Base-by-base conservation (phyloP, 345 rosid genomes). In the Rubroshorea leprosula region DNA sequence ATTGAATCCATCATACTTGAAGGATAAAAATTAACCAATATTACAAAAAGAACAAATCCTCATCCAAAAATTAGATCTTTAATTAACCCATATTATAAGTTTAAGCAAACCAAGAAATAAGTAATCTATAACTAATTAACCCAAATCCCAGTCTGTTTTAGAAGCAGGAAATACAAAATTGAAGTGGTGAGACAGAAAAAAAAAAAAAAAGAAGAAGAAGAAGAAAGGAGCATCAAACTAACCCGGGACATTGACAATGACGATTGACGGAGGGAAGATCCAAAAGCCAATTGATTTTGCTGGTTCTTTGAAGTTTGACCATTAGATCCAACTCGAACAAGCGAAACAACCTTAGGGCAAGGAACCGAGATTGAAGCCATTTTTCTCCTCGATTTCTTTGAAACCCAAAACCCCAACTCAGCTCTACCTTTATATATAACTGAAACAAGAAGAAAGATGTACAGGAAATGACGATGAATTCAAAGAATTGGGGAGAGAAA, bases 321-420 rank as follows among this genome's bases (percentile, higher is more conserved):
- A 53, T 62, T n/a, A 69, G 86, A 76, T 66, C 85, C 77, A 49
- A 68, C 58, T 15, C 73, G 58, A 72, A 70, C 71, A 26, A 61
- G 51, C n/a, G 72, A 61, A 61, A 77, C 72, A 60, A 84, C 72
- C 66, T 86, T 90, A 50, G 90, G 81, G 68, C 77, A 79, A 20
- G 97, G 85, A 53, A 78, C 73, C 0, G 86, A 70, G 49, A 68
- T 64, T 26, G 90, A 77, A 17, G 87, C 84, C 97, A 90, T 90
- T 56, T 18, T 46, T 43, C 13, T 15, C 38, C 23, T 29, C 24
- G 1, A 23, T 22, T 45, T 14, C 45, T 47, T 19, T 44, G n/a
- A n/a, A n/a, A 27, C 49, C 31, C 50, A 51, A 51, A 50, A 47
- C 56, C 55, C 26, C 35, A 11, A 25, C 15, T 25, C 5, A 18